phyloP scores from a whole-genome alignment of 1,284 basidiomycete genomes.

The Gomphus sp. region DNA sequence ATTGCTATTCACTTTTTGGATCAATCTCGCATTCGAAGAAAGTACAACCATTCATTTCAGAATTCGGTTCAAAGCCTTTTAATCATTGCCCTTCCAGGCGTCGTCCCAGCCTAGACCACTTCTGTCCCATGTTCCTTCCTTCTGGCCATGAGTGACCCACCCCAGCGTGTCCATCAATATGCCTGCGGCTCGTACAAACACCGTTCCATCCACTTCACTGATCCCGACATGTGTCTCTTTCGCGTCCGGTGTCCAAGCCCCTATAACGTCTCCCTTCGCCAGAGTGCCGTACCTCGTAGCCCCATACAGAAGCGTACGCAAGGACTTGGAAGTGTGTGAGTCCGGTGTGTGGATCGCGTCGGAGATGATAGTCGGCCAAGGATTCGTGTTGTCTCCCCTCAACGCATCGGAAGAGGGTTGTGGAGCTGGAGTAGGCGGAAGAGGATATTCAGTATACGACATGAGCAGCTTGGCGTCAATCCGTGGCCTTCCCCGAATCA shows the following conservation, averaged over 20 bases:
- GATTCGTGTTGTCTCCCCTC: slow-evolving; percentile 30
- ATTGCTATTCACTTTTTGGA: too few relatives aligned
- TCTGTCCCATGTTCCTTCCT: slow-evolving; percentile 45
- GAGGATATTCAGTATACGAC: slow-evolving; percentile 37
- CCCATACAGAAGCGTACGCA: slow-evolving; percentile 47
- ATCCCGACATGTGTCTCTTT: slow-evolving; percentile 30
- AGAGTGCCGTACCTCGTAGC: slow-evolving; percentile 40
- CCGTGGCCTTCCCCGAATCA: slow-evolving; percentile 49
- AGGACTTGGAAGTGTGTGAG: slow-evolving; percentile 50
- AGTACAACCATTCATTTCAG: too few relatives aligned
- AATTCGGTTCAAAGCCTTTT: too few relatives aligned
- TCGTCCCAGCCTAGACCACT: slow-evolving; percentile 62
- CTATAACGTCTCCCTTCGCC: slow-evolving; percentile 33
- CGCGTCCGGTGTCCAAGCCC: slow-evolving; percentile 27
- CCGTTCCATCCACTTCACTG: slow-evolving; percentile 43
- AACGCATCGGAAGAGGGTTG: not conserved
- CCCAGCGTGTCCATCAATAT: slow-evolving; percentile 51
- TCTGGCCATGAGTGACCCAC: slow-evolving; percentile 49
- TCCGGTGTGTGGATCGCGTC: slow-evolving; percentile 48
- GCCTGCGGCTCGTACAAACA: slow-evolving; percentile 58
- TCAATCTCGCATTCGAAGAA: too few relatives aligned
- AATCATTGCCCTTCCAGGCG: slow-evolving; percentile 39
- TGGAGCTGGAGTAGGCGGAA: slow-evolving; percentile 21
- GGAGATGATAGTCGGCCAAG: slow-evolving; percentile 51
- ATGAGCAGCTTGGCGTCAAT: slow-evolving; percentile 48